A percentile compares a stretch with the other conserved stretches of the same genome.
Conservation (phyloP, 768 basidiomycete species). For the Leccinum variicolor region DNA sequence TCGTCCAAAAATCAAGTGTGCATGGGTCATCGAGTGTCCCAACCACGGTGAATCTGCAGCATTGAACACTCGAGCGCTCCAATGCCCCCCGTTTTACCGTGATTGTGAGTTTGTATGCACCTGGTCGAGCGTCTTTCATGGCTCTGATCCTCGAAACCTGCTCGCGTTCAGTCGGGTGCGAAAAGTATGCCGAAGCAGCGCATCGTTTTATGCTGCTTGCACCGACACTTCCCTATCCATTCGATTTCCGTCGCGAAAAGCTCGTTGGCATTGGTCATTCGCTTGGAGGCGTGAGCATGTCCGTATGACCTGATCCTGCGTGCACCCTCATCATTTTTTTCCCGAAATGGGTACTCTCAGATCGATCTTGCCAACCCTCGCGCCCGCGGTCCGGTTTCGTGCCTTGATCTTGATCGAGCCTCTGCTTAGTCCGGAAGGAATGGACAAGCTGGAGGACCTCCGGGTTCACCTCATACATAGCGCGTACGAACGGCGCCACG, state of each 20-base stretch:
- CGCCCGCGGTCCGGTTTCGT: slow-evolving; percentile 43
- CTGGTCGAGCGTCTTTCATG: not conserved
- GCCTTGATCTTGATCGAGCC: slow-evolving; percentile 63
- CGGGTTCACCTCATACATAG: slow-evolving; percentile 40
- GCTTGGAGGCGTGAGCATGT: slow-evolving; percentile 65
- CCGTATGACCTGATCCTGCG: slow-evolving; percentile 16
- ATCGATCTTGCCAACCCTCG: slow-evolving; percentile 49
- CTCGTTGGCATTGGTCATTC: slow-evolving; percentile 69
- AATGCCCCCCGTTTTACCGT: slow-evolving; percentile 40
- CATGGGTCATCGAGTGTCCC: slow-evolving; percentile 69
- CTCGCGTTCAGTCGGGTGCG: slow-evolving; percentile 52
- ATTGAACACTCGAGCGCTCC: slow-evolving; percentile 48
- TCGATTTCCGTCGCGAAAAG: slow-evolving; percentile 48
- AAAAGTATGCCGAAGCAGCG: slow-evolving; percentile 57
- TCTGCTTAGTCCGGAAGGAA: slow-evolving; percentile 52
- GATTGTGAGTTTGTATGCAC: slow-evolving; percentile 37
- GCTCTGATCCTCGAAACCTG: not conserved
- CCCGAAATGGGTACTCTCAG: slow-evolving; percentile 28
- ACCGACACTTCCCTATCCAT: slow-evolving; percentile 34
- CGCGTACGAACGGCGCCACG: slow-evolving; percentile 49
- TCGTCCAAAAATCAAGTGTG: slow-evolving; percentile 30
- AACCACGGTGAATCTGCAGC: slow-evolving; percentile 64
- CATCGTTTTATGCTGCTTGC: slow-evolving; percentile 52
- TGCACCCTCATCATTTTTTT: not conserved
- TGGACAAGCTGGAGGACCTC: slow-evolving; percentile 39